Evolutionary conservation across 371 early-diverging fungal species (phyloP), one percentile per base, ranked within the genome.

Genomic region (Phascolomyces articulosus): DNA sequence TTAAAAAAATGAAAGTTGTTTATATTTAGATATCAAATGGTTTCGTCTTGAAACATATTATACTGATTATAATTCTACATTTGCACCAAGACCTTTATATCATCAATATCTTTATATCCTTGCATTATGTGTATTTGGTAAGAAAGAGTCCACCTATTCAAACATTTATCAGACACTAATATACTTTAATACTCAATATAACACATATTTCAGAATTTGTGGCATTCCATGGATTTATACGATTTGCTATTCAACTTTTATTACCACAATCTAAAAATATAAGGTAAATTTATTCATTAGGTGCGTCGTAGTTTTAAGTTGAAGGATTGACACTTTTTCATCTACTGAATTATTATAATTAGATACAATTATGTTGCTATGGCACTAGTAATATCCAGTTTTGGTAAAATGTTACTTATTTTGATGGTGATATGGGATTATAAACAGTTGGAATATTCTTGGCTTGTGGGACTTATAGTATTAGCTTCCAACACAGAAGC

Each of bases 341-440:
- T n/a, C n/a, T n/a, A n/a, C n/a, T n/a, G n/a, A n/a, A n/a, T n/a
- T n/a, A n/a, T n/a, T n/a, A n/a, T n/a, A n/a, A 29, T 4, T 55
- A 88, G 84, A 49, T 85, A 83, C 70, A 87, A 87, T 66, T 87
- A 85, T 40, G 85, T 95, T 11, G 82, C 91, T 0, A 91, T 90
- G 58, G 92, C 95, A 9, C 67, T 96, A 54, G 88, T 96, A 26
- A 85, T 96, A 29, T 94, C 95, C 15, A 89, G 90, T 48, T 96
- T 96, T 79, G 95, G 93, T 38, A 96, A 94, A 71, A 86, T 97
- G 71, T 78, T 97, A 58, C 79, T 93, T 57, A 91, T 96, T 16
- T 74, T 95, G 49, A 92, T 96, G 91, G 96, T 95, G 4, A 94
- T 97, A 24, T 97, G 98, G 98, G 91, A 95, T 61, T 96, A 95